These are phyloP conservation scores for Rhododendron williamsianum DNA, from an alignment of 148 eudicot genomes.

Conservation along the genomic window DNA sequence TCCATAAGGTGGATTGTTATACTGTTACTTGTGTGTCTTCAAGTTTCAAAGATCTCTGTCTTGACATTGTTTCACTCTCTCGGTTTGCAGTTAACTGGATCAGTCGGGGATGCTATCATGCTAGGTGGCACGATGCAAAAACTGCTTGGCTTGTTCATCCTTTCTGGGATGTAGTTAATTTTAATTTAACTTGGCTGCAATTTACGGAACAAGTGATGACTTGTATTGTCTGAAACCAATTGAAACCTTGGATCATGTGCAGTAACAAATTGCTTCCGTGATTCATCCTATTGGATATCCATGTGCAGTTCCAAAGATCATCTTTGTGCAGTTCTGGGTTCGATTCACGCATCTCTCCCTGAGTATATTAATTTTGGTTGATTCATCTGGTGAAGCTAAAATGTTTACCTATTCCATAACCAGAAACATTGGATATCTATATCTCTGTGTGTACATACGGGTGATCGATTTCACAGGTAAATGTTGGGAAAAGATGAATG, in stretches of 20 bases:
- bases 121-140: constrained; percentile 1
- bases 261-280: constrained; percentile 8
- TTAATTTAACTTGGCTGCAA: neutral
- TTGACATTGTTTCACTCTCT: neutral
- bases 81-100: constrained; percentile 11
- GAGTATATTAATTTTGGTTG: too few relatives aligned
- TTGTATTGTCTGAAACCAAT: neutral
- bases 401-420: too few relatives aligned
- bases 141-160: constrained; percentile 1
- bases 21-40: neutral
- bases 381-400: too few relatives aligned
- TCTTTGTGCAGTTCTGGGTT: neutral
- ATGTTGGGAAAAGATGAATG: too few relatives aligned
- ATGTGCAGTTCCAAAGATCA: neutral
- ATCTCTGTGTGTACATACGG: too few relatives aligned
- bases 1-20: neutral
- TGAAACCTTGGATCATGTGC: constrained; percentile 7
- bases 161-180: neutral
- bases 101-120: constrained; percentile 4
- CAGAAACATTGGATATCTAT: too few relatives aligned
- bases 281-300: neutral
- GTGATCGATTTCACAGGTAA: too few relatives aligned
- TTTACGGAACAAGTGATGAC: constrained; percentile 7
- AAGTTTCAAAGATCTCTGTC: neutral
- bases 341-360: neutral